Evolutionary conservation across 164 flowering plant species (phyloP).

Genomic region (Piper longum): DNA sequence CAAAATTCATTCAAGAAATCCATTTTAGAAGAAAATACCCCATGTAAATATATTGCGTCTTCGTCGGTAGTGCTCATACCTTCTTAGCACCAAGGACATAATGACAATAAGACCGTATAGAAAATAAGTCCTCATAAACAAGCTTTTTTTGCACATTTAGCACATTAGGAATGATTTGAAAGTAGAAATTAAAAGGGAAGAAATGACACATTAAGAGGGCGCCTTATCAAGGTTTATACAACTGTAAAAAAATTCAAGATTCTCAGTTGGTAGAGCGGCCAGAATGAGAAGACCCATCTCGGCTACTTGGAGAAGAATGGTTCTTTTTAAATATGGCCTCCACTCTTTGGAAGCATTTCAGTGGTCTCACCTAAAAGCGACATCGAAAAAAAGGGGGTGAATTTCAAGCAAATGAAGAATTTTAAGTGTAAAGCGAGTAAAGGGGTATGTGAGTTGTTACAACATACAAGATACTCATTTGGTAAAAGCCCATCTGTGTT

Average conservation of each 20-base stretch:
- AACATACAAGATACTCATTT: neutral
- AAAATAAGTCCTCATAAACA: too few relatives aligned
- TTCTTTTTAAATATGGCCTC: constrained; percentile 52
- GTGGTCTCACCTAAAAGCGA: constrained; percentile 39
- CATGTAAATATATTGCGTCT: too few relatives aligned
- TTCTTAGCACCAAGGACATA: too few relatives aligned
- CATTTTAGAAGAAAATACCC: too few relatives aligned
- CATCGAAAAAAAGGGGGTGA: neutral
- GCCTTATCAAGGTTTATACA: neutral
- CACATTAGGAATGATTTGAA: neutral
- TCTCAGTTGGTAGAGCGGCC: constrained; percentile 1
- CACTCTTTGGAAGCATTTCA: constrained; percentile 53
- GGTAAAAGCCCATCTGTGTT: too few relatives aligned
- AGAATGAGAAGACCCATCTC: constrained; percentile 7
- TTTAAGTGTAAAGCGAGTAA: neutral
- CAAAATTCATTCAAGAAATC: too few relatives aligned
- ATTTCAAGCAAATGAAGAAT: neutral
- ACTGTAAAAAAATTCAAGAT: neutral
- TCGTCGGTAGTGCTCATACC: too few relatives aligned
- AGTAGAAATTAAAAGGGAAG: neutral
- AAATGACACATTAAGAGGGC: neutral
- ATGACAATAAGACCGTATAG: too few relatives aligned
- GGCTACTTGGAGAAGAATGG: constrained; percentile 27
- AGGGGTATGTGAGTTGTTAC: neutral
- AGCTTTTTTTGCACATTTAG: too few relatives aligned